Evolutionary conservation across 176 grass and related monocot species (phyloP).

Genomic region (Thinopyrum elongatum): DNA sequence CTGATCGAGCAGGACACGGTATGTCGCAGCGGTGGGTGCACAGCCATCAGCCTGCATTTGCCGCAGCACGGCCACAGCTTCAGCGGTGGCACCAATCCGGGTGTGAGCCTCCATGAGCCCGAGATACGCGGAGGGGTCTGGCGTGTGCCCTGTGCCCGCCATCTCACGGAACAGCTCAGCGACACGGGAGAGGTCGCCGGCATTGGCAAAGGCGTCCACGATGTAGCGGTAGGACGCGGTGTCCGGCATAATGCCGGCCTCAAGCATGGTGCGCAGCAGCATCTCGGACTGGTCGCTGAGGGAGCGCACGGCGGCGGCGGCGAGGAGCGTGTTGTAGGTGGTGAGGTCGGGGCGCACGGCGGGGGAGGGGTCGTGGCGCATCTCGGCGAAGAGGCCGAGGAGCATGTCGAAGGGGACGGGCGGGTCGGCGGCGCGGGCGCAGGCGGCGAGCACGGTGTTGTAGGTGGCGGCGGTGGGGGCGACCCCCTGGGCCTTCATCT

Average conservation of each 20-base stretch:
- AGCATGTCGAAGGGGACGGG: slow-evolving; percentile 72
- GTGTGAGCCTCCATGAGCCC: slow-evolving; percentile 85
- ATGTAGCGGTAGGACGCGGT: slow-evolving; percentile 60
- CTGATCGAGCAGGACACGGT: slow-evolving; percentile 80
- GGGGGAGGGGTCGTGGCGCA: slow-evolving; percentile 80
- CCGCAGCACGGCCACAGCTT: slow-evolving; percentile 69
- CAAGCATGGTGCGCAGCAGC: slow-evolving; percentile 84
- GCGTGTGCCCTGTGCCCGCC: slow-evolving; percentile 52
- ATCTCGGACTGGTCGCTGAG: slow-evolving; percentile 86
- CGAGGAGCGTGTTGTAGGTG: slow-evolving; percentile 93
- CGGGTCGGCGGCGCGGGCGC: slow-evolving; percentile 71
- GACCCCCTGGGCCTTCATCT: slow-evolving; percentile 73
- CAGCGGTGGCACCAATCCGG: slow-evolving; percentile 45
- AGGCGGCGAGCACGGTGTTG: slow-evolving; percentile 81
- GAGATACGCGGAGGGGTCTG: slow-evolving; percentile 64
- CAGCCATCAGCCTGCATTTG: slow-evolving; percentile 91
- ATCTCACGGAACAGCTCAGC: slow-evolving; percentile 72
- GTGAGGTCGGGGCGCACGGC: slow-evolving; percentile 74
- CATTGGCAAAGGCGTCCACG: slow-evolving; percentile 62
- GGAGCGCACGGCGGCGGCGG: slow-evolving; percentile 53
- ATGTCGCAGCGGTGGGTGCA: slow-evolving; percentile 60
- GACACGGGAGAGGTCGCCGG: slow-evolving; percentile 48
- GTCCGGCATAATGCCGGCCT: slow-evolving; percentile 72
- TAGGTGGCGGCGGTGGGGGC: slow-evolving; percentile 83
- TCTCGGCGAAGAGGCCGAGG: slow-evolving; percentile 84